Evolutionary conservation across 768 basidiomycete species (phyloP), one percentile per base, ranked within the genome.

Genomic region (Porpolomopsis calyptriformis): DNA sequence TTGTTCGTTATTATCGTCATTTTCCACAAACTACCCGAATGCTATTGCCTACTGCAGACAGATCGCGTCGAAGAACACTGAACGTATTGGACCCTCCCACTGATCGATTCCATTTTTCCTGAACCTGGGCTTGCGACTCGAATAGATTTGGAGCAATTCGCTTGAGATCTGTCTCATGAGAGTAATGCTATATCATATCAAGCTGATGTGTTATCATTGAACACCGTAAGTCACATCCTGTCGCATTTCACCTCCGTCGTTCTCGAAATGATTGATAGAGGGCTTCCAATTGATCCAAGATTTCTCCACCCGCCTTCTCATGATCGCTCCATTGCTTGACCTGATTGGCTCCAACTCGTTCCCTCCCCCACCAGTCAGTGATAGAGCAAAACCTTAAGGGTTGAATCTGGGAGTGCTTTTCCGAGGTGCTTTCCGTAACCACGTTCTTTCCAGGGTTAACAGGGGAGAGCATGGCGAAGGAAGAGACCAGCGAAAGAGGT

Each of bases 361-460:
- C 74, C 16, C 55, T 56, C 1, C 84, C 85, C 70, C 72, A 72
- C 36, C 75, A 60, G 45, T 77, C 66, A 3, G 77, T 74, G 52
- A 74, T 66, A 23, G 85, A 68, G 16, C 74, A 72, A 52, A 75
- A 79, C 42, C 72, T 69, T 25, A 74, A 62, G 8, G 77, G 72
- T 1, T 55, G 52, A 18, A 52, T 31, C 29, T 31, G 38, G 29
- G 51, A 39, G 19, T 38, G 27, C 23, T 47, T 40, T 31, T 35
- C 41, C 22, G 39, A 34, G 36, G 2, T 14, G 14, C 14, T 26
- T 5, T 45, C 38, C 29, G 39, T 52, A 49, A 34, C 48, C 46
- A 39, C 53, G 40, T 50, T 51, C 27, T 55, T 46, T 38, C 50
- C 49, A 25, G 56, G 39, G 34, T 51, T 48, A 8, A 43, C 27